Evolutionary conservation across 768 basidiomycete genomes (phyloP), one percentile per base, ranked within the genome.

Genomic region (Psilocybe tampanensis): DNA sequence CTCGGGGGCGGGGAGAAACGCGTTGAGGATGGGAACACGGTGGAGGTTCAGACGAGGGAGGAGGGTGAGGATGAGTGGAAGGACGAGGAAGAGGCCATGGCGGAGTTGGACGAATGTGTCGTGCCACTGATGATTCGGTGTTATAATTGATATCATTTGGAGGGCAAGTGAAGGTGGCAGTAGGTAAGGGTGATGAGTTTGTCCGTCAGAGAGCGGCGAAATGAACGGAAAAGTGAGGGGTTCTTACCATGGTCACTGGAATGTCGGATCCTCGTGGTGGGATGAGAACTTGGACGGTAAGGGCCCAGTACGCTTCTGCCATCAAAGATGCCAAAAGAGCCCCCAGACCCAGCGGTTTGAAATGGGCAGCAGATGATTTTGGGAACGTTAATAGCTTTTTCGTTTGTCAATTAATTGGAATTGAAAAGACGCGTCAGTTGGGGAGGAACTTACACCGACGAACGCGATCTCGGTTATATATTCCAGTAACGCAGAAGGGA

Each of bases 391-490:
- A 24, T 32, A 70, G 29, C 63, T 64, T 18, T 23, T 39, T 32
- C 7, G n/a, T 18, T 22, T 44, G 44, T 49, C 15, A 50, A 34
- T 49, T 8, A 8, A 32, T n/a, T n/a, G n/a, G n/a, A 13, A 39
- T n/a, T 39, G n/a, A 11, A 39, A 47, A 22, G 29, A 29, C 29
- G 29, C 18, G n/a, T 43, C 7, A 47, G 36, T 7, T 13, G 19
- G 13, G 9, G 21, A 32, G 44, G 36, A 1, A 56, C 53, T n/a
- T 57, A 80, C 79, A 17, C 84, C 85, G 21, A 87, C 68, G 22
- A 89, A 70, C 1, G 77, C 75, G 15, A 79, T 77, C 53, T 84
- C 82, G 19, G 80, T 79, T 56, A 89, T 70, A 62, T 90, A 91
- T 33, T 82, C 77, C 9, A 88, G 73, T 19, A 86, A 66, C 18